A percentile compares a stretch with the other conserved stretches of the same genome.
Conservation (phyloP, 176 grass and related monocot species). For the Zea mays region Zm-B73-REFERENCE-NAM-5.0 NC_050104.1:107137501-107138000, state of each 20-base stretch:
- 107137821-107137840: conserved; percentile 65
- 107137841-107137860: conserved; percentile 48
- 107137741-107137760: neutral
- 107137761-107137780: neutral
- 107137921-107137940: conserved; percentile 18
- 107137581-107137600: no score
- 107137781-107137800: neutral
- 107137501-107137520: no score
- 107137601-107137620: no score
- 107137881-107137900: conserved; percentile 47
- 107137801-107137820: conserved; percentile 41
- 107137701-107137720: neutral
- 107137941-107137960: conserved; percentile 20
- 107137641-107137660: neutral
- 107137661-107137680: neutral
- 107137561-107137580: no score
- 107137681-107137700: neutral
- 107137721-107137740: neutral
- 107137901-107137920: conserved; percentile 47
- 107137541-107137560: no score
- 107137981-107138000: conserved; percentile 11
- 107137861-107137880: conserved; percentile 32
- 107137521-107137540: no score
- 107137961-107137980: conserved; percentile 4
- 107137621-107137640: neutral